These are phyloP conservation scores for Candida piceae DNA, from an alignment of 805 yeast genomes.

Conservation along the genomic window DNA sequence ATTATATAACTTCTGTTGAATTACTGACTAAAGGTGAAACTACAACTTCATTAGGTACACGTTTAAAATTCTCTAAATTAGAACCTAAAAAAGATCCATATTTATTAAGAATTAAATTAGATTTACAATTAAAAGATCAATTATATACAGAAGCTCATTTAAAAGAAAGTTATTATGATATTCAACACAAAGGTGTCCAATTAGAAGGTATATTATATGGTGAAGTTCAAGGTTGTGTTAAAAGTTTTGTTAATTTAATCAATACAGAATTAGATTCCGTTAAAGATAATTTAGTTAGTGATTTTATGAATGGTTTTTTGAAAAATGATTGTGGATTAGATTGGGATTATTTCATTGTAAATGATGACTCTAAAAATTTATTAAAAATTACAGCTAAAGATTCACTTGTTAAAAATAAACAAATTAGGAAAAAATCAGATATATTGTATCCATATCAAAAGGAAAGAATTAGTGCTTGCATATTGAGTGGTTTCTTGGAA, in stretches of 20 bases:
- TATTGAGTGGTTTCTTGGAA: slow-evolving; percentile 54
- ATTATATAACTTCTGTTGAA: slow-evolving; percentile 41
- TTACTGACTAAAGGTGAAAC: slow-evolving; percentile 34
- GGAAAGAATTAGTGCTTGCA: slow-evolving; percentile 45
- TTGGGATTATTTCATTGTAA: slow-evolving; percentile 62
- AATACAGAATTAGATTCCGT: slow-evolving; percentile 45
- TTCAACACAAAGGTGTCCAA: slow-evolving; percentile 62
- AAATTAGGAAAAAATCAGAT: slow-evolving; percentile 44
- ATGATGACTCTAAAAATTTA: slow-evolving; percentile 38
- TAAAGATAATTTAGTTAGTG: slow-evolving; percentile 48
- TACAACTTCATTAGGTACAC: slow-evolving; percentile 28
- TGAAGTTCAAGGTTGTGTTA: slow-evolving; percentile 55
- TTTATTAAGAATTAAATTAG: slow-evolving; percentile 53
- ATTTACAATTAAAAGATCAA: slow-evolving; percentile 62
- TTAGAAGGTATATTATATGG: slow-evolving; percentile 57
- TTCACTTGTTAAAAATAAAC: slow-evolving; percentile 28
- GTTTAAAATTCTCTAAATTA: slow-evolving; percentile 18
- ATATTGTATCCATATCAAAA: slow-evolving; percentile 49
- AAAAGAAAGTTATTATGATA: slow-evolving; percentile 58
- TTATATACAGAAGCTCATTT: slow-evolving; percentile 58
- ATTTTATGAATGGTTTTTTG: slow-evolving; percentile 45
- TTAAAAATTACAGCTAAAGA: slow-evolving; percentile 32
- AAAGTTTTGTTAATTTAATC: slow-evolving; percentile 45
- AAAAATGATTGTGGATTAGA: slow-evolving; percentile 58
- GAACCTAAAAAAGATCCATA: slow-evolving; percentile 51